Evolutionary conservation across 805 yeast species (phyloP), one percentile per base, ranked within the genome.

Genomic region (Candida dajiaensis): DNA sequence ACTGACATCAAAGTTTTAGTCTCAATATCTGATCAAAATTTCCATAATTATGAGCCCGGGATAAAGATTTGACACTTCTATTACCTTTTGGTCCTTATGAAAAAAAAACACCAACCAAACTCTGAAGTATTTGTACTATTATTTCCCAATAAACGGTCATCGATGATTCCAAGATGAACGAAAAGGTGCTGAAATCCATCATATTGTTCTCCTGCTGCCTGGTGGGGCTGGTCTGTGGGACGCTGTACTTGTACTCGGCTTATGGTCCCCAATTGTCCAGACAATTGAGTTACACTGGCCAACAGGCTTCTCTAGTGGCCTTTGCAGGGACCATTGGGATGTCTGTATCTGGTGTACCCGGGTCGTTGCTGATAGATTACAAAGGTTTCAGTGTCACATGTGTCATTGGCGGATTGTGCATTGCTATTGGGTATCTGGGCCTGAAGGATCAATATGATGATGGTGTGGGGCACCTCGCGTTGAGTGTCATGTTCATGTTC

Each of bases 181-280:
- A 33, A 10, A 33, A 36, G 39, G 4, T 36, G 23, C 48, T 43
- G 38, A 41, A 49, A 43, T 43, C 43, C 33, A 23, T 45, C 19
- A 47, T 48, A 10, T 47, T 61, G 39, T 12, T 46, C 15, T 44
- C 57, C 9, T 56, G 62, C 21, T 48, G 62, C 2, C 19, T 59
- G 44, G 69, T 53, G 15, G 85, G 84, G 12, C 62, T 82, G 41
- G 75, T 76, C 16, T 79, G 87, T 54, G 95, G 95, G 1, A 86
- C 94, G 2, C 68, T 84, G 56, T 86, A 86, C 63, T 67, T 85
- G 40, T 86, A 81, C 64, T 80, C 87, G 9, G 86, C 88, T 1
- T 86, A 80, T 61, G 83, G 89, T 35, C 92, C 95, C 0, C 94
- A 86, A 60, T 70, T 85, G 45, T 86, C 89, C 1, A 63, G 63